A percentile compares a stretch with the other conserved stretches of the same genome.
Conservation (phyloP, 2,329 filamentous ascomycete genomes). For the Arthrobotrys pseudoclavata region DNA sequence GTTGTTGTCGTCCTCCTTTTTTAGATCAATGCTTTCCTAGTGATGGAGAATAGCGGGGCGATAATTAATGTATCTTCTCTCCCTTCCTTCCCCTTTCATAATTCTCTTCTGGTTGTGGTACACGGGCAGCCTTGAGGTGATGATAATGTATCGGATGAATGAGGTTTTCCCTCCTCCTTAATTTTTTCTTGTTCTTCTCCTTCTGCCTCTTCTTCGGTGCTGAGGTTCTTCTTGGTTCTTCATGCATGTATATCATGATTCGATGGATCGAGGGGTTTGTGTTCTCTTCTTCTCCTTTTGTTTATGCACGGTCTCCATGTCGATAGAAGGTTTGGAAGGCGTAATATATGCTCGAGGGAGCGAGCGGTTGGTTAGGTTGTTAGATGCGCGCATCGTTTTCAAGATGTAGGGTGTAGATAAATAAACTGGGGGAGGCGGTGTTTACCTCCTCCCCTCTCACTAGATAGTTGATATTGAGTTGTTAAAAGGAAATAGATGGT, state of each 20-base stretch:
- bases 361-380: constrained; percentile 19
- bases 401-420: neutral
- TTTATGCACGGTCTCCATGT: neutral
- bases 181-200: neutral
- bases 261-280: neutral
- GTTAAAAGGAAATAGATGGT: too few species aligned
- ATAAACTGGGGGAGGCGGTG: neutral
- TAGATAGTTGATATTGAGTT: too few species aligned
- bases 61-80: constrained; percentile 19
- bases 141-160: constrained; percentile 11
- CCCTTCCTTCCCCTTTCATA: neutral
- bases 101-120: neutral
- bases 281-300: neutral
- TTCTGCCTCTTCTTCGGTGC: neutral
- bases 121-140: neutral
- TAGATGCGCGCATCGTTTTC: neutral
- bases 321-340: constrained; percentile 10
- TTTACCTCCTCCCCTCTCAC: neutral
- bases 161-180: neutral
- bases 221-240: neutral
- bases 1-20: constrained; percentile 16
- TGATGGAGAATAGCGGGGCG: neutral
- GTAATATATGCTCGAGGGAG: constrained; percentile 26
- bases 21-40: constrained; percentile 14
- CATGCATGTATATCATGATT: neutral